Conservation (phyloP, 208 protist genomes). For the Crithidia brevicula region DNA sequence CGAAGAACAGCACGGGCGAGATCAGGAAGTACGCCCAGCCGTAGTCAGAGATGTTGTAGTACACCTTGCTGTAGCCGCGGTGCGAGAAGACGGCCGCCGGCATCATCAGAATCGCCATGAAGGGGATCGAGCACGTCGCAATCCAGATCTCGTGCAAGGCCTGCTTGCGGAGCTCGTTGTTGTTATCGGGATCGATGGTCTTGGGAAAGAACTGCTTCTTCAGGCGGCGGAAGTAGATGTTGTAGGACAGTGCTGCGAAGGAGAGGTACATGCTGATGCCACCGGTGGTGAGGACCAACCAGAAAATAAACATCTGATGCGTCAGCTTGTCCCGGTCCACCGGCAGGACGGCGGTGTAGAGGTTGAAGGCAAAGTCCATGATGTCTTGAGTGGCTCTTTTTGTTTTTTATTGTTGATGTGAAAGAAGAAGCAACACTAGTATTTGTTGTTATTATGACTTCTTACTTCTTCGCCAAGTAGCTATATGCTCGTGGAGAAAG, state of each 20-base stretch:
- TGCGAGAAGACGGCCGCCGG: constrained; percentile 72
- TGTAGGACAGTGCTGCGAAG: constrained; percentile 63
- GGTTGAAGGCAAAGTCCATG: constrained; percentile 73
- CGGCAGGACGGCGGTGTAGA: constrained; percentile 60
- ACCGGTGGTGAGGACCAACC: constrained; percentile 72
- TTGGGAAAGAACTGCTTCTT: constrained; percentile 72
- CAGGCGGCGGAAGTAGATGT: constrained; percentile 55
- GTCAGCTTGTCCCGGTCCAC: constrained; percentile 57
- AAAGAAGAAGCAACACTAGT: no score
- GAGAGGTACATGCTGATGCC: constrained; percentile 65
- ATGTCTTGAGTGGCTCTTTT: no score
- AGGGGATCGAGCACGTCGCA: constrained; percentile 73
- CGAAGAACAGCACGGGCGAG: constrained; percentile 77
- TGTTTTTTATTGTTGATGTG: no score
- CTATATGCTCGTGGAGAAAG: no score
- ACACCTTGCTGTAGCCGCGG: constrained; percentile 80
- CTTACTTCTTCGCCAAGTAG: no score
- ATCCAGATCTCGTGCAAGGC: constrained; percentile 82
- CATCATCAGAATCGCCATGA: constrained; percentile 80
- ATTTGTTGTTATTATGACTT: no score
- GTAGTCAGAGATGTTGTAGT: constrained; percentile 82
- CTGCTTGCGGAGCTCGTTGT: constrained; percentile 51
- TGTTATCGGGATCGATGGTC: constrained; percentile 62
- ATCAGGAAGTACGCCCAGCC: constrained; percentile 74
- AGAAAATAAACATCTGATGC: constrained; percentile 72